A percentile compares a stretch with the other conserved stretches of the same genome.
These are phyloP conservation scores for Lachnellula suecica DNA, from an alignment of 2,329 filamentous ascomycete species.

Conservation along the genomic window DNA sequence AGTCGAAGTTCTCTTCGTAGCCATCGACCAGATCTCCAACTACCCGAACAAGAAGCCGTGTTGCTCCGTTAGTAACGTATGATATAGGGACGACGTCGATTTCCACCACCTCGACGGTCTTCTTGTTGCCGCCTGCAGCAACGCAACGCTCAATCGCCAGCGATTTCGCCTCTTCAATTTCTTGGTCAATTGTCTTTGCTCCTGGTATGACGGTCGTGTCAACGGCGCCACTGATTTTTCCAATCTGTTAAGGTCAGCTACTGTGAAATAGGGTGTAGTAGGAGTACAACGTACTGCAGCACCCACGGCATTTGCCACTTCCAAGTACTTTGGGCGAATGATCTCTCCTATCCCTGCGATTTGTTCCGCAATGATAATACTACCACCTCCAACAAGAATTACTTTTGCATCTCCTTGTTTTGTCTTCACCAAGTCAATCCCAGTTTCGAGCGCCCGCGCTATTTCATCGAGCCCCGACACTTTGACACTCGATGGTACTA, in stretches of 20 bases:
- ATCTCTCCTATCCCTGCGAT: constrained; percentile 50
- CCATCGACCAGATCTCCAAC: constrained; percentile 27
- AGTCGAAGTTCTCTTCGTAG: constrained; percentile 14
- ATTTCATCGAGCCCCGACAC: constrained; percentile 22
- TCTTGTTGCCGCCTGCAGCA: constrained; percentile 26
- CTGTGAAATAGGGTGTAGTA: neutral
- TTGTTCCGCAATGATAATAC: constrained; percentile 45
- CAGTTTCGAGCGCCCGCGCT: constrained; percentile 46
- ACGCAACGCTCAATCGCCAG: constrained; percentile 27
- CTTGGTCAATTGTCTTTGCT: constrained; percentile 21
- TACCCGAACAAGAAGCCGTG: constrained; percentile 27
- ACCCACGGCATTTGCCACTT: constrained; percentile 60
- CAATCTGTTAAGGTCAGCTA: constrained; percentile 21
- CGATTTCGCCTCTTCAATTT: constrained; percentile 25
- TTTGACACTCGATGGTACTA: constrained; percentile 15
- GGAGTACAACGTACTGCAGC: constrained; percentile 46
- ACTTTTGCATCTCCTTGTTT: constrained; percentile 51
- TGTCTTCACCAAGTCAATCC: constrained; percentile 57
- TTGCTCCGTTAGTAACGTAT: constrained; percentile 31
- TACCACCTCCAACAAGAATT: constrained; percentile 57
- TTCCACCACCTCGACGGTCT: constrained; percentile 30
- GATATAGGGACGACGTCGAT: constrained; percentile 29
- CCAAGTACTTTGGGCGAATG: constrained; percentile 50
- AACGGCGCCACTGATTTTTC: constrained; percentile 29
- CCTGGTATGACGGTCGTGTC: constrained; percentile 29